Evolutionary conservation across 495 filamentous ascomycete genomes (phyloP).

Genomic region (Podospora comata): DNA sequence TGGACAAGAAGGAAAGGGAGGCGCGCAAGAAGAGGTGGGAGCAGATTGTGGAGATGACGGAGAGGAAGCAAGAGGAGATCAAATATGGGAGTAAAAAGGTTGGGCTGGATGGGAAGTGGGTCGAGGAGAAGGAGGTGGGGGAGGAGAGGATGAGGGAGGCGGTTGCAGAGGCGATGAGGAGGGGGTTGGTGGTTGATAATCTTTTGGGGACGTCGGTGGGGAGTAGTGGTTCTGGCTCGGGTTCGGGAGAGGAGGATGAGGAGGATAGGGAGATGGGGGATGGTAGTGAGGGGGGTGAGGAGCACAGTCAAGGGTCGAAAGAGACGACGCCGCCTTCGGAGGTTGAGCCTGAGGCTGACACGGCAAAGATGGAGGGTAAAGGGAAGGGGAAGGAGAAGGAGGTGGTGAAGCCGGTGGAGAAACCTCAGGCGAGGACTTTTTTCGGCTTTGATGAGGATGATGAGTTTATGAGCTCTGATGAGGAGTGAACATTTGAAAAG

Average conservation of each 20-base stretch:
- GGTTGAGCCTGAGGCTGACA: conserved; percentile 20
- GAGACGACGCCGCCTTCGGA: conserved; percentile 37
- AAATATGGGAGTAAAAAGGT: conserved; percentile 64
- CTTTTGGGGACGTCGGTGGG: conserved; percentile 42
- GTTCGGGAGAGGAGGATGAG: conserved; percentile 31
- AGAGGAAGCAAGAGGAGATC: conserved; percentile 76
- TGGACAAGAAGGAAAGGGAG: conserved; percentile 90
- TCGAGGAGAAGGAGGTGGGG: conserved; percentile 85
- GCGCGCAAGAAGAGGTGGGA: conserved; percentile 76
- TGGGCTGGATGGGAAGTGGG: conserved; percentile 79
- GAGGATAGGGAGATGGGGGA: conserved; percentile 37
- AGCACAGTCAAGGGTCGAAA: conserved; percentile 38
- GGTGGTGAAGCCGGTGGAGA: conserved; percentile 23
- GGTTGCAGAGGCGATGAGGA: conserved; percentile 71
- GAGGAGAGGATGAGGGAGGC: conserved; percentile 80
- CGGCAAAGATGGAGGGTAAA: conserved; percentile 4
- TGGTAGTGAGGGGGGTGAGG: conserved; percentile 36
- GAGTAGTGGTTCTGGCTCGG: conserved; percentile 13
- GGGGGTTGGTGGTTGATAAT: conserved; percentile 57
- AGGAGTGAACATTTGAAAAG: conserved; percentile 54
- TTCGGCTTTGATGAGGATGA: conserved; percentile 90
- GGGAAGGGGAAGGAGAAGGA: conserved; percentile 41
- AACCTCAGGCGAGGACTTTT: conserved; percentile 48
- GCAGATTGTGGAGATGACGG: conserved; percentile 76
- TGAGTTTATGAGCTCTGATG: conserved; percentile 80